Conservation (phyloP, 495 filamentous ascomycete genomes). For the Paragyromitra xinjiangensis region DNA sequence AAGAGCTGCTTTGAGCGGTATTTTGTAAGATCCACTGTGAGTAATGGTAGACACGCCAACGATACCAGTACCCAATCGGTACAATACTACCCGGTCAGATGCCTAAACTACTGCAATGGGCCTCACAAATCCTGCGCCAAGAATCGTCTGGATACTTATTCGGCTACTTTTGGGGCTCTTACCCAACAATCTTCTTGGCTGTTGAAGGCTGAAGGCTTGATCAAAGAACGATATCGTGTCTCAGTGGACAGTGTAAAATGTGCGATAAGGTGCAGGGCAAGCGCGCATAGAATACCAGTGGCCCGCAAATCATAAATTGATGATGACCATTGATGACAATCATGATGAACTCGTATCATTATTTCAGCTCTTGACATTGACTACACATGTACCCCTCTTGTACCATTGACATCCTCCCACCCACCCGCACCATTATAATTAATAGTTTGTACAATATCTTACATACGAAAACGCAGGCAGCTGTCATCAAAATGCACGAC, state of each 20-base stretch:
- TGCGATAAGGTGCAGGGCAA: neutral
- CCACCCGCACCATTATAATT: constrained; percentile 3
- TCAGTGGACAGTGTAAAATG: neutral
- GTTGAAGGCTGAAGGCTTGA: neutral
- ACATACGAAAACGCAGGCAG: constrained; percentile 1
- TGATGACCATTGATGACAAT: neutral
- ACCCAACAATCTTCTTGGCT: neutral
- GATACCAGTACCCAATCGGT: neutral
- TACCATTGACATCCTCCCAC: neutral
- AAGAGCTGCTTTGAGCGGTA: neutral
- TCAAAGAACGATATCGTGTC: neutral
- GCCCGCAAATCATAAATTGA: neutral
- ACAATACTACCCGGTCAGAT: neutral
- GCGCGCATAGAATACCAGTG: neutral
- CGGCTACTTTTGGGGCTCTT: neutral
- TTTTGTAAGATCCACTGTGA: neutral
- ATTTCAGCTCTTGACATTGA: neutral
- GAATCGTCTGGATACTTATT: neutral
- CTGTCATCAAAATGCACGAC: neutral
- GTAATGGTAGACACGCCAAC: neutral
- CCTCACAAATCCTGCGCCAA: neutral
- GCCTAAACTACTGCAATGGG: neutral
- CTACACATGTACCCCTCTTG: constrained; percentile 1
- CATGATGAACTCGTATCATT: neutral
- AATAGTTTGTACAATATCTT: constrained; percentile 8